Base-by-base conservation (phyloP, 257 asterid species). In the Marsdenia floribunda region DNA sequence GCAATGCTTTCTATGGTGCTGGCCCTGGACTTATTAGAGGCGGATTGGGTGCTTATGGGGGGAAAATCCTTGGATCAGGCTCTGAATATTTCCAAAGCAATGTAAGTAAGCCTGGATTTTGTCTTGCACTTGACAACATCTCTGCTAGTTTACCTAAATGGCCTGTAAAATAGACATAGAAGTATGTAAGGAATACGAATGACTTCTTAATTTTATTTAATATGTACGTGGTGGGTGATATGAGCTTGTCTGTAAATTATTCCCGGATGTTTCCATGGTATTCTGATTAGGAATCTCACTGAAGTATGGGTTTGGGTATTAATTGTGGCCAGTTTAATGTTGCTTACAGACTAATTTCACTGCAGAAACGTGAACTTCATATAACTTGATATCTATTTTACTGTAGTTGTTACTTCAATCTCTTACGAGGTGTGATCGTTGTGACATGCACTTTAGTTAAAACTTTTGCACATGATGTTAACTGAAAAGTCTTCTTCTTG, bases 1-100 rank as follows among this genome's bases (percentile, higher is more conserved):
- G 82, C 12, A 78, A 78, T 72, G 70, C 85, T 55, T 78, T 82
- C 70, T 75, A 71, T 24, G 85, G 83, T 67, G 82, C 85, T 15
- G 82, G 80, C 38, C 76, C 85, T 10, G 85, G 82, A n/a, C 80
- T 82, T 58, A 82, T 82, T 29, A 75, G 79, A 67, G 82, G 78
- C n/a, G 85, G 85, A 67, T 78, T 82, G 76, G 80, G 85, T 47
- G 85, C 85, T 16, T 82, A 82, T 72, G 82, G 85, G 35, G 80
- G 78, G 80, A 75, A 76, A 60, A 71, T 82, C 57, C 53, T 82
- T 15, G 85, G 82, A 55, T 78, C 85, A 67, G 78, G 82, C 72
- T 78, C 82, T n/a, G 82, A 82, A 75, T 78, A 82, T 54, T 82
- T 82, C 40, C 85, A 82, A 72, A 82, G 85, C 85, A 78, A 82